Conservation (phyloP, 2,329 filamentous ascomycete species). For the Penicillium vulpinum region DNA sequence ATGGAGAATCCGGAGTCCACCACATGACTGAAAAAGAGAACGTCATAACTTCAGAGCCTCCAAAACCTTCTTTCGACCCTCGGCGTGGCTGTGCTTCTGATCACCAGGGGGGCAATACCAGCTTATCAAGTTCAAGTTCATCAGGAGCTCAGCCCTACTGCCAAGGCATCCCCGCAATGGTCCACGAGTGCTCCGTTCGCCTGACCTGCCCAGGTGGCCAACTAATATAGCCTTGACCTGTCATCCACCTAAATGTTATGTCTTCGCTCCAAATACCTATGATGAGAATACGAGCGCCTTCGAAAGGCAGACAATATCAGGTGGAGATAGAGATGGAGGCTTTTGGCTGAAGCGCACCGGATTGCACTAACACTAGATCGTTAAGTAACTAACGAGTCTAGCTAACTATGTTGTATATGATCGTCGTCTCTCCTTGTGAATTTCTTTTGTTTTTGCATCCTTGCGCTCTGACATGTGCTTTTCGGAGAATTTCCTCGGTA, state of each 20-base stretch:
- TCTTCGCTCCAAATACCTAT: neutral
- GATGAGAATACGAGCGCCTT: constrained; percentile 1
- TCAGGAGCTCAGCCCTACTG: constrained; percentile 3
- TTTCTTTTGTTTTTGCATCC: neutral
- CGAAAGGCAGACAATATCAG: constrained; percentile 13
- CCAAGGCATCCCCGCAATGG: constrained; percentile 5
- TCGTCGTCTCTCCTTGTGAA: constrained; percentile 20
- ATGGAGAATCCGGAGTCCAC: neutral
- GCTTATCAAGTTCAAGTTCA: neutral
- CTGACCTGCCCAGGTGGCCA: constrained; percentile 24
- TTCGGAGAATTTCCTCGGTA: neutral
- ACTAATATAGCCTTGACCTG: constrained; percentile 14
- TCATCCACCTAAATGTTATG: constrained; percentile 4
- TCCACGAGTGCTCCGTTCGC: constrained; percentile 11
- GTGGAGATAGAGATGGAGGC: constrained; percentile 8
- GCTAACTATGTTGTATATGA: constrained; percentile 19
- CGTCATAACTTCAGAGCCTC: neutral
- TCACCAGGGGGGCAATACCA: neutral
- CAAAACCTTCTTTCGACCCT: neutral
- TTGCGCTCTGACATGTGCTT: constrained; percentile 6
- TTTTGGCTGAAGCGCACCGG: constrained; percentile 3
- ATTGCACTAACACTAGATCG: constrained; percentile 22
- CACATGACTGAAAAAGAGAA: neutral
- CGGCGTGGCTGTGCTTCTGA: neutral
- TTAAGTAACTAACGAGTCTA: too few species aligned